Evolutionary conservation across 257 asterid species (phyloP).

Genomic region (Nicotiana noctiflora): DNA sequence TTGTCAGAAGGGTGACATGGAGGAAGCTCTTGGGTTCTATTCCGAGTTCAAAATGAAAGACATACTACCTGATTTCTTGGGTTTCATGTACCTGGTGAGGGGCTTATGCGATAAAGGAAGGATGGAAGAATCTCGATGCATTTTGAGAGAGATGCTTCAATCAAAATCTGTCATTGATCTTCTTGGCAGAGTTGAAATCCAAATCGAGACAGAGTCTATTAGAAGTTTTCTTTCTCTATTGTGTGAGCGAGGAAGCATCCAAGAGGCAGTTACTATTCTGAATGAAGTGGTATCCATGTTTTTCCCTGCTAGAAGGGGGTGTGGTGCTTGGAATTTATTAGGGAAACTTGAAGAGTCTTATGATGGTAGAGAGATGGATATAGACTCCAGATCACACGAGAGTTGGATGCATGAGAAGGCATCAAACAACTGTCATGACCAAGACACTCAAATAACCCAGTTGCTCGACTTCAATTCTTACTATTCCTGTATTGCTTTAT

Average conservation of each 20-base stretch:
- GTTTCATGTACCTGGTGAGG: constrained; percentile 61
- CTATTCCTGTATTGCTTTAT: constrained; percentile 46
- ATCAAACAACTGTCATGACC: constrained; percentile 8
- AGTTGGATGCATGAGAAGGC: constrained; percentile 15
- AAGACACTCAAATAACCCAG: constrained; percentile 26
- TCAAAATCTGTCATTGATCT: constrained; percentile 41
- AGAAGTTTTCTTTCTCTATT: constrained; percentile 46
- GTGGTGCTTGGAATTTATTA: constrained; percentile 12
- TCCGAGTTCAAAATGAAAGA: constrained; percentile 45
- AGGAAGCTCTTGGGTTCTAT: constrained; percentile 66
- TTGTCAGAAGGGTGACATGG: constrained; percentile 79
- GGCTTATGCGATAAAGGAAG: constrained; percentile 89
- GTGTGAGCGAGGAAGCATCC: constrained; percentile 75
- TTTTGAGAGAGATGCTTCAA: constrained; percentile 79
- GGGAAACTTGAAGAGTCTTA: neutral
- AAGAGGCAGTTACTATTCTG: constrained; percentile 64
- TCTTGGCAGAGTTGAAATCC: constrained; percentile 41
- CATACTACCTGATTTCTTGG: constrained; percentile 68
- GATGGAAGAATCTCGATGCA: constrained; percentile 82
- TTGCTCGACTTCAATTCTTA: constrained; percentile 48
- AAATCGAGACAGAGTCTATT: constrained; percentile 52
- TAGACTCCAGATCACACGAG: constrained; percentile 14
- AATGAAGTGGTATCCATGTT: constrained; percentile 52
- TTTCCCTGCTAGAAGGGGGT: constrained; percentile 31
- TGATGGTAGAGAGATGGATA: constrained; percentile 18